Percentiles rank a stretch among this genome's conserved stretches.
phyloP scores from a whole-genome alignment of 2,329 filamentous ascomycete species.

The Pseudogymnoascus sp. region DNA sequence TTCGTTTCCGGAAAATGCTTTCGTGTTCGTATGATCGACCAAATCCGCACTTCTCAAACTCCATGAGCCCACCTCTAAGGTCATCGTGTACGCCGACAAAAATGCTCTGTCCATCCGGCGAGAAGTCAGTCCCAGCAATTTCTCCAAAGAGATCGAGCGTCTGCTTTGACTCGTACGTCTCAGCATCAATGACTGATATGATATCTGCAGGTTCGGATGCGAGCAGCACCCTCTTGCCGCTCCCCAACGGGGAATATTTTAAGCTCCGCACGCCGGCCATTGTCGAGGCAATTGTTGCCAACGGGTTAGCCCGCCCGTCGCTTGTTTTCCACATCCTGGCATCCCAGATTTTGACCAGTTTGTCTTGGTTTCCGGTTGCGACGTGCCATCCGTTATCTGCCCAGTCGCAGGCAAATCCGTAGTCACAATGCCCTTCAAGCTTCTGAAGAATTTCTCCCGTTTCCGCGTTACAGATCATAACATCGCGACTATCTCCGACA shows the following conservation, averaged over 20 bases:
- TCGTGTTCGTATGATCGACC: slow-evolving; percentile 15
- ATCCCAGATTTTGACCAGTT: slow-evolving; percentile 66
- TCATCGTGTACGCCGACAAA: slow-evolving; percentile 59
- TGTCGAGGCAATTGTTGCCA: slow-evolving; percentile 51
- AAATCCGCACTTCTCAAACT: slow-evolving; percentile 26
- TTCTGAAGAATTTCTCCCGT: slow-evolving; percentile 48
- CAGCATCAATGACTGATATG: slow-evolving; percentile 61
- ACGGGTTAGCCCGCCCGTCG: slow-evolving; percentile 37
- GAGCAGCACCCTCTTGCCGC: slow-evolving; percentile 57
- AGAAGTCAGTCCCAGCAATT: slow-evolving; percentile 59
- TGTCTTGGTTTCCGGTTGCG: slow-evolving; percentile 71
- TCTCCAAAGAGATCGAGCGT: slow-evolving; percentile 68
- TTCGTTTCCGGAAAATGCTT: slow-evolving; percentile 16
- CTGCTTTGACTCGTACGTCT: slow-evolving; percentile 56
- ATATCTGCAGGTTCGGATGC: slow-evolving; percentile 70
- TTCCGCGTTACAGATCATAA: slow-evolving; percentile 61
- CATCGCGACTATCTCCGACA: slow-evolving; percentile 59
- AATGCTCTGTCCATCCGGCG: slow-evolving; percentile 59
- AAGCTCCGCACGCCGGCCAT: slow-evolving; percentile 62
- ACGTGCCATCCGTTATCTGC: slow-evolving; percentile 67
- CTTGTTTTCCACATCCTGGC: slow-evolving; percentile 57
- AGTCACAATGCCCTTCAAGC: slow-evolving; percentile 58
- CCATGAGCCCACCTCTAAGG: slow-evolving; percentile 49
- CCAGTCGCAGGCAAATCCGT: slow-evolving; percentile 72
- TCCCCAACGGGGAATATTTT: slow-evolving; percentile 63